phyloP scores from a whole-genome alignment of 2,329 filamentous ascomycete species.

The Pseudocercospora macadamiae region DNA sequence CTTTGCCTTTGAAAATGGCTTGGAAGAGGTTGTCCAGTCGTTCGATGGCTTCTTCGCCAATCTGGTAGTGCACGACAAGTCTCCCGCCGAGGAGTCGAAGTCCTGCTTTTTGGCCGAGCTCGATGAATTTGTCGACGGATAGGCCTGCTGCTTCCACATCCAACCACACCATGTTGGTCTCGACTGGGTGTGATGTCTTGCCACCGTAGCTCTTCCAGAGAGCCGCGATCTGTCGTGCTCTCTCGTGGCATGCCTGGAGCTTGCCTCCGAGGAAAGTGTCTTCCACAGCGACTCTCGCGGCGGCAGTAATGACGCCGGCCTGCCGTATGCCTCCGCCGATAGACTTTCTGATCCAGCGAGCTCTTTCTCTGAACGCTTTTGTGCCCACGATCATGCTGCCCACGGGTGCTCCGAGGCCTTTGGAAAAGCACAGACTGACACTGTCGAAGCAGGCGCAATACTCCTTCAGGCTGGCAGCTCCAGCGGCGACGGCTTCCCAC shows the following conservation, averaged over 20 bases:
- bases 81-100: conserved; percentile 60
- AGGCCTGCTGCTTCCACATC: conserved; percentile 67
- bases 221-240: conserved; percentile 63
- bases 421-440: conserved; percentile 77
- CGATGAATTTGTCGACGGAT: conserved; percentile 56
- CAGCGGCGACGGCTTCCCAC: conserved; percentile 78
- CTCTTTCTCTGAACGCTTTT: conserved; percentile 63
- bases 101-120: conserved; percentile 60
- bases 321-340: conserved; percentile 80
- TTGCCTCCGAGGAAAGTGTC: conserved; percentile 75
- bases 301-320: conserved; percentile 73
- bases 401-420: conserved; percentile 79
- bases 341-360: conserved; percentile 76
- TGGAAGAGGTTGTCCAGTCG: conserved; percentile 61
- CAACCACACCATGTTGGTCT: conserved; percentile 94
- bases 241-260: conserved; percentile 62
- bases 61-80: conserved; percentile 73
- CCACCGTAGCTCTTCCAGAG: conserved; percentile 74
- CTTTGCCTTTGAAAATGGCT: conserved; percentile 36
- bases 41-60: conserved; percentile 65
- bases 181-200: conserved; percentile 67
- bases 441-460: conserved; percentile 73
- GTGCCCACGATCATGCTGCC: conserved; percentile 72
- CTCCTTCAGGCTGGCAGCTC: conserved; percentile 67
- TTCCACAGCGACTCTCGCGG: conserved; percentile 75